phyloP scores from a whole-genome alignment of 2,329 filamentous ascomycete species.

The Botryotinia narcissicola region DNA sequence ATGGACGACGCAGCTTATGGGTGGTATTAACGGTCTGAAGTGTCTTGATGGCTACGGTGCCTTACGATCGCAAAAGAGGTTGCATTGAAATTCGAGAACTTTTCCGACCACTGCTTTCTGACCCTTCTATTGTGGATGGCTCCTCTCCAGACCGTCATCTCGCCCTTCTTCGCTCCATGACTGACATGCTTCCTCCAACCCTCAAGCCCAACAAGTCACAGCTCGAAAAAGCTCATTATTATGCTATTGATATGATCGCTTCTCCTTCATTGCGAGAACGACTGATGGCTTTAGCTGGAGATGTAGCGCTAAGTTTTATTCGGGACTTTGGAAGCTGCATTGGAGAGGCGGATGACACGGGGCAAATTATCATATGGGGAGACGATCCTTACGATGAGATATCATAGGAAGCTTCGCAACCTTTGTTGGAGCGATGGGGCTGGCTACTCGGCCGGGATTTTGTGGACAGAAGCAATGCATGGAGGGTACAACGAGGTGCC shows the following conservation, averaged over 20 bases:
- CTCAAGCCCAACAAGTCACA: conserved; percentile 43
- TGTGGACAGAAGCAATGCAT: conserved; percentile 44
- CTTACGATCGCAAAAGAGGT: conserved; percentile 41
- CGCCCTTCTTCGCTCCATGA: conserved; percentile 33
- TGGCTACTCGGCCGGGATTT: conserved; percentile 43
- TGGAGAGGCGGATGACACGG: conserved; percentile 40
- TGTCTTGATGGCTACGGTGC: conserved; percentile 34
- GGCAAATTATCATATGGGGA: conserved; percentile 45
- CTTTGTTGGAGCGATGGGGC: conserved; percentile 42
- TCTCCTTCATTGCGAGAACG: conserved; percentile 43
- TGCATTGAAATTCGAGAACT: conserved; percentile 39
- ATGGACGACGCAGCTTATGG: conserved; percentile 18
- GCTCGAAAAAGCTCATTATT: conserved; percentile 43
- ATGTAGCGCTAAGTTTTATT: conserved; percentile 42
- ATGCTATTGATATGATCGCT: conserved; percentile 44
- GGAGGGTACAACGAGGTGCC: conserved; percentile 42
- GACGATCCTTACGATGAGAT: conserved; percentile 44
- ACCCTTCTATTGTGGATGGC: conserved; percentile 35
- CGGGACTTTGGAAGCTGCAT: conserved; percentile 41
- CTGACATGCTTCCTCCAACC: conserved; percentile 37
- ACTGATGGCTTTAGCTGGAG: conserved; percentile 39
- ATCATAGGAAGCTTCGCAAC: conserved; percentile 45
- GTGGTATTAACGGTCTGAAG: conserved; percentile 17
- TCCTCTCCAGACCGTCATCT: conserved; percentile 41
- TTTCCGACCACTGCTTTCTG: conserved; percentile 40